Base-by-base conservation (phyloP, 495 filamentous ascomycete species). In the Elasticomyces elasticus region DNA sequence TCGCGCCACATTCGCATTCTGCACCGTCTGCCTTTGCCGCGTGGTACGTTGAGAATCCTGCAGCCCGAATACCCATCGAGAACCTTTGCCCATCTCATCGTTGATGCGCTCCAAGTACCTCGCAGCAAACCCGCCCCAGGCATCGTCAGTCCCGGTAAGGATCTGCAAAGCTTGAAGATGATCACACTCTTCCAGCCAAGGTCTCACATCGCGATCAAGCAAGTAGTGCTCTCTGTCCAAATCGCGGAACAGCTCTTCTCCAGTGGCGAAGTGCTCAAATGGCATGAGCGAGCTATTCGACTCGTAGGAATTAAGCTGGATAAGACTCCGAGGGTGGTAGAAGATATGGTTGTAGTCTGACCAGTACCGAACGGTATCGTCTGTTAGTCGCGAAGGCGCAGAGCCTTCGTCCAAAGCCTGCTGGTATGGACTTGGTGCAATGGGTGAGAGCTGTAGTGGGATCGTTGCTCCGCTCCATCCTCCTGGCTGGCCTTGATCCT, bases 161-260 rank as follows among this genome's bases (percentile, higher is more conserved):
- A 97, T 62, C 62, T 97, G 89, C 26, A 99, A 67, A 0, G 83
- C 91, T 64, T 95, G 89, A 69, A 97, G 73, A 53, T 86, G 82
- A 66, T 99, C 92, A 55, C 89, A 92, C 69, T 96, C 92, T 69
- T 99, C 92, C 1, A 81, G 79, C 63, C 95, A 94, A 0, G 79
- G 78, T 51, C 94, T 76, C 26, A 97, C 63, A 65, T 99, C 94
- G 19, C 89, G 75, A 62, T 99, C 92, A 9, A 97, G 69, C 5
- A 97, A 58, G 62, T 96, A 90, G 55, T 86, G 79, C 59, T 95
- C 90, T 57, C 81, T 82, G 62, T 97, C 88, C 19, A 95, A 72
- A 42, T 76, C 78, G 23, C 68, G 72, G 60, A 97, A 99, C 4
- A 99, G 74, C 7, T 94, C 89, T 63, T 84, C 84, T 12, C 92